These are phyloP conservation scores for Teratosphaeria destructans DNA, from an alignment of 2,329 filamentous ascomycete species.

Conservation along the genomic window DNA sequence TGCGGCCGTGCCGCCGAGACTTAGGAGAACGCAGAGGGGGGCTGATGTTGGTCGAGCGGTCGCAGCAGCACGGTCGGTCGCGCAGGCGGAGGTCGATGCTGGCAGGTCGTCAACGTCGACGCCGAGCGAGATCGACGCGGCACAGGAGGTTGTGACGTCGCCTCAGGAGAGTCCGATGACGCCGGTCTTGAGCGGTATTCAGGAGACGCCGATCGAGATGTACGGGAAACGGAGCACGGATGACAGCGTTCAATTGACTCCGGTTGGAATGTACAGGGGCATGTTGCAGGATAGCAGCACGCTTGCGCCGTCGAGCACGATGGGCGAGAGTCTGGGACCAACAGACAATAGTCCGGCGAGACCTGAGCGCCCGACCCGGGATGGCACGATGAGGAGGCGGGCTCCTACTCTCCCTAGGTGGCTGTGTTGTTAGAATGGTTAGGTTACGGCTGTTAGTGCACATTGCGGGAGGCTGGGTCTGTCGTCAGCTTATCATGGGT, in stretches of 20 bases:
- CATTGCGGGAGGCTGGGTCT: neutral
- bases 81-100: neutral
- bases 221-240: neutral
- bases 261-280: neutral
- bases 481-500: neutral
- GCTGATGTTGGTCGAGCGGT: neutral
- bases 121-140: neutral
- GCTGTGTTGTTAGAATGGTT: neutral
- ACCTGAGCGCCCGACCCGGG: neutral
- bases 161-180: neutral
- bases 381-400: neutral
- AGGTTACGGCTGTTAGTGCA: neutral
- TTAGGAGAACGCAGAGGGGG: neutral
- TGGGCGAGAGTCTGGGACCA: neutral
- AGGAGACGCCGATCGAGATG: neutral
- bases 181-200: neutral
- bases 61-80: neutral
- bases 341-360: neutral
- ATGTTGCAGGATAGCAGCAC: neutral
- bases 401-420: neutral
- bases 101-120: neutral
- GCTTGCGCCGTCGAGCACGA: neutral
- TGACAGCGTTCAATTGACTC: neutral
- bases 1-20: neutral
- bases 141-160: neutral